Conservation (phyloP, 2,329 filamentous ascomycete genomes). For the Xylaria sp. region DNA sequence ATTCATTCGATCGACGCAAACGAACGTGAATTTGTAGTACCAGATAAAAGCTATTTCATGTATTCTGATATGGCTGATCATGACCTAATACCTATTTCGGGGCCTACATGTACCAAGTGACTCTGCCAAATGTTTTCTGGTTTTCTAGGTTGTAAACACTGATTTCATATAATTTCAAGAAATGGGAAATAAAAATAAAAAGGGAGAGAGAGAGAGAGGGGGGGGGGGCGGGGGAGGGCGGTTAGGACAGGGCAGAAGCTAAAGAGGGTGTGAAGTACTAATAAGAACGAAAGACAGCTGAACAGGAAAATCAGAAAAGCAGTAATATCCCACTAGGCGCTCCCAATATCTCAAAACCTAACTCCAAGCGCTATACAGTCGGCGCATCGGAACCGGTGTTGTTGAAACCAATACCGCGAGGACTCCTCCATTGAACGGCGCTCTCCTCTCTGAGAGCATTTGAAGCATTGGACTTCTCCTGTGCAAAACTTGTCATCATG, state of each 20-base stretch:
- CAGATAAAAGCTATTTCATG: too few species aligned
- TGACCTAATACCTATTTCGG: too few species aligned
- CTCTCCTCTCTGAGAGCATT: background rate
- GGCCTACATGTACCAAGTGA: too few species aligned
- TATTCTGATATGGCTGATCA: too few species aligned
- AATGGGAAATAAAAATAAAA: background rate
- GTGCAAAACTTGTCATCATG: background rate
- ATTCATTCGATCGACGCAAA: constrained; percentile 17
- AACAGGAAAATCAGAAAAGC: background rate
- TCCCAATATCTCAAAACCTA: too few species aligned
- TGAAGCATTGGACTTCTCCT: background rate
- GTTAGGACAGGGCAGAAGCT: background rate
- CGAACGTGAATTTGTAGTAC: background rate
- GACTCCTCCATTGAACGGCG: background rate
- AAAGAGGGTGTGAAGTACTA: background rate
- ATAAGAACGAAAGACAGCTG: background rate
- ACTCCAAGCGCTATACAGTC: background rate
- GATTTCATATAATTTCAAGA: background rate
- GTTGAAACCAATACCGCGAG: background rate
- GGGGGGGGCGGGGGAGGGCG: too few species aligned
- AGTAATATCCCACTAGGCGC: background rate
- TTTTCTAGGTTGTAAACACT: too few species aligned
- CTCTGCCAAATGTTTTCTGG: too few species aligned
- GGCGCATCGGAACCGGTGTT: background rate
- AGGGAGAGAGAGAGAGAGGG: background rate